These are phyloP conservation scores for Alternaria triticimaculans DNA, from an alignment of 2,329 filamentous ascomycete species.

Conservation along the genomic window DNA sequence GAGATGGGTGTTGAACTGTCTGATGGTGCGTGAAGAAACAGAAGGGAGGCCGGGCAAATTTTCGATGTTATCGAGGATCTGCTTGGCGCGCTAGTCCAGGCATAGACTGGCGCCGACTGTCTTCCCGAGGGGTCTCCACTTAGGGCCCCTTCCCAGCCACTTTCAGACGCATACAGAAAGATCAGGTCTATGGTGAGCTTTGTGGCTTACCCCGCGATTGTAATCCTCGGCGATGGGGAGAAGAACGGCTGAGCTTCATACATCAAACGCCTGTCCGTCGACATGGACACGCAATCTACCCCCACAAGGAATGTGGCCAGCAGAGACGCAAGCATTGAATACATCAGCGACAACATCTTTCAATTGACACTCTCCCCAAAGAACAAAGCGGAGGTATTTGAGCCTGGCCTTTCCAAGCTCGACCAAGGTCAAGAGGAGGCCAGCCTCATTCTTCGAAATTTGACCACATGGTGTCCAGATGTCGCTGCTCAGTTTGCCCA, in stretches of 20 bases:
- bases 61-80: constrained; percentile 28
- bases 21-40: constrained; percentile 46
- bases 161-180: background rate
- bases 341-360: constrained; percentile 13
- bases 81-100: constrained; percentile 16
- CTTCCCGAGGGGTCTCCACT: background rate
- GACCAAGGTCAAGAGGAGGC: constrained; percentile 6
- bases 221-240: background rate
- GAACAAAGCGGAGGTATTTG: constrained; percentile 21
- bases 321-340: constrained; percentile 2
- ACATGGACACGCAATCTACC: background rate
- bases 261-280: background rate
- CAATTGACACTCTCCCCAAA: constrained; percentile 7
- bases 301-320: background rate
- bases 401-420: constrained; percentile 11
- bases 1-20: constrained; percentile 50
- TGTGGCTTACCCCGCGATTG: background rate
- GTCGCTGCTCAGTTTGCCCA: constrained; percentile 3
- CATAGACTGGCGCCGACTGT: background rate
- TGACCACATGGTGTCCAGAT: constrained; percentile 12
- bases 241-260: background rate
- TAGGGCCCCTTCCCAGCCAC: background rate
- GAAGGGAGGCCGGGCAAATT: constrained; percentile 12
- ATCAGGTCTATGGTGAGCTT: background rate
- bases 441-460: constrained; percentile 5